These are phyloP conservation scores for Yamadazyma dendronema DNA, from an alignment of 1,139 yeast species.

Conservation along the genomic window DNA sequence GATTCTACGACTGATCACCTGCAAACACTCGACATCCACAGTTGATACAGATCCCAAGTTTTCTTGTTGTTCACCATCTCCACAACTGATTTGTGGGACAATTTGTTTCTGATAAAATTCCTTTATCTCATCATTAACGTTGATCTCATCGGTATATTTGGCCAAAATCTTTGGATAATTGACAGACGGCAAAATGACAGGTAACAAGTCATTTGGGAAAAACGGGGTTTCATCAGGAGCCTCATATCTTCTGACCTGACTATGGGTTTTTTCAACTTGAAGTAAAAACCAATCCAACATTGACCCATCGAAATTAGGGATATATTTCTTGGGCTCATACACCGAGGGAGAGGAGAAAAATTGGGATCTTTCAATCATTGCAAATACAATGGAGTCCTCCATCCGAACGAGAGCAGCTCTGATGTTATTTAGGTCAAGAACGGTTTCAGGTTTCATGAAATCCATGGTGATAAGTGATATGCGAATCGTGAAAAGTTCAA, in stretches of 20 bases:
- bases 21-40: constrained; percentile 83
- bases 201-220: constrained; percentile 65
- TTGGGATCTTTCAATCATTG: constrained; percentile 89
- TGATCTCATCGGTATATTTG: constrained; percentile 67
- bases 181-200: constrained; percentile 74
- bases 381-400: constrained; percentile 96
- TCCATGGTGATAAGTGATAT: constrained; percentile 54
- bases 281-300: constrained; percentile 83
- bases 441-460: constrained; percentile 80
- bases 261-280: constrained; percentile 75
- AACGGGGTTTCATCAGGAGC: constrained; percentile 97
- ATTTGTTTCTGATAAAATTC: constrained; percentile 65
- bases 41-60: constrained; percentile 85
- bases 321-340: constrained; percentile 59
- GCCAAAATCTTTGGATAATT: constrained; percentile 81
- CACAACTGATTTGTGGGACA: constrained; percentile 70
- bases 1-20: constrained; percentile 87
- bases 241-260: constrained; percentile 84
- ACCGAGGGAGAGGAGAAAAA: constrained; percentile 76
- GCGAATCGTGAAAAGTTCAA: too few relatives aligned
- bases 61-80: constrained; percentile 73
- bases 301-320: constrained; percentile 73
- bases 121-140: constrained; percentile 70
- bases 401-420: constrained; percentile 82
- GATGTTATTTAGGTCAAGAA: constrained; percentile 75